These are phyloP conservation scores for Phytophthora hibernalis DNA, from an alignment of 352 stramenopile genomes.

Conservation along the genomic window DNA sequence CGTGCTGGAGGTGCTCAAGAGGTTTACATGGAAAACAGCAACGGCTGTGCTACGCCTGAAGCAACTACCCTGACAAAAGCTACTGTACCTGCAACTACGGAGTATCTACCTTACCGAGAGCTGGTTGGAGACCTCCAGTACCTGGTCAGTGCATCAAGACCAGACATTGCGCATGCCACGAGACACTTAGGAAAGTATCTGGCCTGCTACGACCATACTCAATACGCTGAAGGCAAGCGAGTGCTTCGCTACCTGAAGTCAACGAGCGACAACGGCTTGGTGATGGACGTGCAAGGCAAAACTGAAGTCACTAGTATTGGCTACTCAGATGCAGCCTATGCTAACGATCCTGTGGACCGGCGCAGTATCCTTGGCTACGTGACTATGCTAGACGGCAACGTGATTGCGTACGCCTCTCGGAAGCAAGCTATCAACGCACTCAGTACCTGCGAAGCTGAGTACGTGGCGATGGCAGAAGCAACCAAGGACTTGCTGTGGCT, in stretches of 20 bases:
- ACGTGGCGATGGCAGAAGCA: too few species aligned
- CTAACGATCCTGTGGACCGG: not conserved
- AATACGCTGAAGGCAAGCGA: conserved; percentile 5
- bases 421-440: too few species aligned
- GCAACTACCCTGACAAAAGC: not conserved
- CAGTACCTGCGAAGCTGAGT: too few species aligned
- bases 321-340: not conserved
- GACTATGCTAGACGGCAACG: too few species aligned
- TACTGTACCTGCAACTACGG: not conserved
- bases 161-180: too few species aligned
- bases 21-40: not conserved
- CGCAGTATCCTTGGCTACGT: not conserved
- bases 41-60: conserved; percentile 10
- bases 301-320: not conserved
- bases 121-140: not conserved
- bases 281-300: conserved; percentile 15
- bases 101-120: not conserved
- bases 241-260: conserved; percentile 9
- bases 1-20: too few species aligned
- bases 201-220: not conserved
- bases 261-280: too few species aligned
- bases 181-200: too few species aligned
- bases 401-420: too few species aligned
- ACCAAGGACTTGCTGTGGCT: not conserved
- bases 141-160: not conserved